Evolutionary conservation across 179 eudicot genomes (phyloP), one percentile per base, ranked within the genome.

Genomic region (Carnegiea gigantea): DNA sequence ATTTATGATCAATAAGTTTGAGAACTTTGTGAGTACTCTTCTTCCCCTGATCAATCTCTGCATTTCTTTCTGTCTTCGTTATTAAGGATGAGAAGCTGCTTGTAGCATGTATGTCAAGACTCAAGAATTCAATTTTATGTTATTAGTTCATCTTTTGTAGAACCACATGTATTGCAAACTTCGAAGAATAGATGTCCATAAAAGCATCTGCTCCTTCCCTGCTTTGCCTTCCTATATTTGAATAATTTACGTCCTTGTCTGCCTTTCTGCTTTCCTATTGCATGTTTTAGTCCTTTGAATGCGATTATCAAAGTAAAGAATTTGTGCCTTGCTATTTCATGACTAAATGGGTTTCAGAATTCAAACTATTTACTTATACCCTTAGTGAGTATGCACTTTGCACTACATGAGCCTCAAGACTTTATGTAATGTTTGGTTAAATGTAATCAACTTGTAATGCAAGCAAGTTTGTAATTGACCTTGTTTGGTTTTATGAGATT

Each of bases 21-120:
- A 88, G 60, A 82, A 82, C 72, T 97, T 95, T 90, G 99, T 97
- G 87, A 95, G 99, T 90, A 15, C 26, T 76, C 59, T 72, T 76
- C 64, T 72, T 68, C 6, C 59, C 54, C 51, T 43, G 33, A 21
- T 23, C 12, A 23, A 18, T 53, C 38, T 21, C 33, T 36, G 73
- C 43, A 36, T 43, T 46, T 81, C 62, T 18, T 38, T 44, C 26
- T 18, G 13, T 53, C 26, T 30, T 59, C 21, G 7, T 30, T 67
- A 10, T 26, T 38, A 2, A 67, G 33, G 14, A 51, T 51, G 62
- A 57, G 62, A 18, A 20, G 0, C 57, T 51, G 57, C 57, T 11
- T 51, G 57, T 51, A 11, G 15, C 57, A 51, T 51, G 18, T 51
- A 3, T 51, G 20, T 12, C 57, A 51, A 51, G 57, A 3, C 17